Base-by-base conservation (phyloP, 1,284 basidiomycete genomes). In the Puccinia horiana region DNA sequence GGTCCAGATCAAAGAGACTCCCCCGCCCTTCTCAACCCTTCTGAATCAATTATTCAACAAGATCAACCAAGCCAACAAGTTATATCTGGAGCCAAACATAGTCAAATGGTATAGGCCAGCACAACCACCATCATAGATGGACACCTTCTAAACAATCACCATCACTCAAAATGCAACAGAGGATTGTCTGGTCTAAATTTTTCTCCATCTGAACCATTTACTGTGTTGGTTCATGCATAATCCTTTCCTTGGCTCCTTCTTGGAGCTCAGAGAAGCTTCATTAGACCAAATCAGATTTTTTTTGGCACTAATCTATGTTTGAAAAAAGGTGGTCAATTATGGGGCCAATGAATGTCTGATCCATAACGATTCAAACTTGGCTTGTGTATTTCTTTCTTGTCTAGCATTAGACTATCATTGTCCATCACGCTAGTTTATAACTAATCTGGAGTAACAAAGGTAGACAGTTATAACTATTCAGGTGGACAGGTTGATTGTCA, bases 21-120 rank as follows among this genome's bases (percentile, higher is more conserved):
- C 11, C 2, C 52, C 58, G 35, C 58, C 79, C 1, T 81, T 81
- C 44, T 81, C 79, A 12, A 42, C 54, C 2, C 58, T 74, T 16
- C 35, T 81, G n/a, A 65, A 56, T 29, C 32, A 40, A 6, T 6
- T 81, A 9, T 8, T 81, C 6, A 67, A 75, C 37, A 61, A 67
- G 72, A 58, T 81, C n/a, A 35, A 75, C n/a, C 69, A 72, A 23
- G 37, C 79, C 1, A 20, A 74, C 18, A 72, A 81, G 26, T 42
- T 81, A 29, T 81, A 81, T 42, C 79, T 72, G 2, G 79, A 81
- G 56, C 72, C 79, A 9, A 81, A 81, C 70, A 47, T 81, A 35
- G 58, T 81, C 26, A 72, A 81, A 67, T 81, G 72, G 70, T 56
- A 81, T 40, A 54, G 72, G 5, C 69, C 52, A 20, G 5, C 49